These are phyloP conservation scores for Rhizopogon salebrosus DNA, from an alignment of 768 basidiomycete genomes.

Conservation along the genomic window DNA sequence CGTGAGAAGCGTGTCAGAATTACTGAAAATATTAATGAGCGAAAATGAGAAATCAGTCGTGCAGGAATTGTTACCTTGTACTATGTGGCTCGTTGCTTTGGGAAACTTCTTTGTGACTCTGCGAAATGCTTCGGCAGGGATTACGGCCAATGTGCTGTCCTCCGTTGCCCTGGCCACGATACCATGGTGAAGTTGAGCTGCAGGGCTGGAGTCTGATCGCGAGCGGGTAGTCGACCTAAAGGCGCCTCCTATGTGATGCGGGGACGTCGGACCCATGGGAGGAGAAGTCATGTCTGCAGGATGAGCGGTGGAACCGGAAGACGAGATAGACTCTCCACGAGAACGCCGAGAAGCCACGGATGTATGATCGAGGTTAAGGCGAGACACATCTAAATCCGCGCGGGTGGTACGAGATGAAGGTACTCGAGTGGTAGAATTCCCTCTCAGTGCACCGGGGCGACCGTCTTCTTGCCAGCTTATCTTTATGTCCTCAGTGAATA, in stretches of 20 bases:
- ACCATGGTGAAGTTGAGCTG: conserved; percentile 48
- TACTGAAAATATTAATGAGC: conserved; percentile 40
- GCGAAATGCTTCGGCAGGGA: conserved; percentile 95
- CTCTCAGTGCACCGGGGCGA: conserved; percentile 17
- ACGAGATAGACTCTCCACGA: conserved; percentile 59
- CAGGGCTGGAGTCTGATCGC: conserved; percentile 20
- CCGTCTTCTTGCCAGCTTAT: conserved; percentile 84
- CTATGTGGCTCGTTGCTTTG: conserved; percentile 94
- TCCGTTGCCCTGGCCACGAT: conserved; percentile 90
- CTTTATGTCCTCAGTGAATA: conserved; percentile 93
- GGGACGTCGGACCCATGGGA: conserved; percentile 5
- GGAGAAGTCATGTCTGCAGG: conserved; percentile 29
- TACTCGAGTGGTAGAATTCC: conserved; percentile 11
- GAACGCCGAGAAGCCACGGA: conserved; percentile 14
- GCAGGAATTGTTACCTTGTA: conserved; percentile 60
- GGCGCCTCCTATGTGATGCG: conserved; percentile 3
- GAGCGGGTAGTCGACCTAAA: conserved; percentile 14
- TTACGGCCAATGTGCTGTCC: conserved; percentile 96
- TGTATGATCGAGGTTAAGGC: conserved; percentile 40
- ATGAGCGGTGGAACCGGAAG: conserved; percentile 67
- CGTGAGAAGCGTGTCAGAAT: conserved; percentile 94
- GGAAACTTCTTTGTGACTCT: conserved; percentile 94
- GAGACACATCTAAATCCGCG: conserved; percentile 63
- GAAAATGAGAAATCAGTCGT: conserved; percentile 3
- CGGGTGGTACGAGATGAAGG: conserved; percentile 26